Base-by-base conservation (phyloP, 1,284 basidiomycete genomes). In the Marasmius oreades region DNA sequence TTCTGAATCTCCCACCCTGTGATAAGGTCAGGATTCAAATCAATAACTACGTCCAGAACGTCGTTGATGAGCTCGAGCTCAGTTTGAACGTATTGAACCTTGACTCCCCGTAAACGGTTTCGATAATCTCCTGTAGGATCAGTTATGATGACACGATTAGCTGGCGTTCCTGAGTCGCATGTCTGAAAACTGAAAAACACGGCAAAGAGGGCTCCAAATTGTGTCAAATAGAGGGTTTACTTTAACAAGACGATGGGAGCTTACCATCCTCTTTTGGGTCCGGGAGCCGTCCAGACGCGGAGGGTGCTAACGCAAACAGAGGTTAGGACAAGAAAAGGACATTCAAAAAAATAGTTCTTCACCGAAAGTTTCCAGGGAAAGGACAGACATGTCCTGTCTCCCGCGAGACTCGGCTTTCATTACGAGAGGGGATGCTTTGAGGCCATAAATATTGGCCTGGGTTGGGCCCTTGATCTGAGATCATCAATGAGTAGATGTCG, bases 1-100 rank as follows among this genome's bases (percentile, higher is more conserved):
- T 80, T 79, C 66, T 98, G 92, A 12, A 97, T 80, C 63, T 99
- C 95, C 91, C 93, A 98, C 8, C 96, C 96, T 0, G 85, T 81
- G 1, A 99, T 68, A 44, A 98, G 88, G 68, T 99, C 96, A 0
- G 96, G 96, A 70, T 99, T 94, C 65, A 92, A 76, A 0, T 86
- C 81, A 23, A 85, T 71, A 1, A 97, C 82, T 22, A 86, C 72
- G 65, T 98, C 93, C 28, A 93, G 77, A 7, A 95, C 67, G 46
- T 75, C 75, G 63, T 96, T 95, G 57, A 98, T 75, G 16, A 98
- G 72, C 28, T 95, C 94, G 11, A 95, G 73, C 72, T 99, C 95
- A 48, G 70, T 80, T 0, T 83, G 72, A 14, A 92, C 86, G 10
- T 79, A 67, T 52, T 89, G 81, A 18, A 88, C 66, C 1, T 70